Evolutionary conservation across 208 protist species (phyloP), one percentile per base, ranked within the genome.

Genomic region (Porcisia hertigi): DNA sequence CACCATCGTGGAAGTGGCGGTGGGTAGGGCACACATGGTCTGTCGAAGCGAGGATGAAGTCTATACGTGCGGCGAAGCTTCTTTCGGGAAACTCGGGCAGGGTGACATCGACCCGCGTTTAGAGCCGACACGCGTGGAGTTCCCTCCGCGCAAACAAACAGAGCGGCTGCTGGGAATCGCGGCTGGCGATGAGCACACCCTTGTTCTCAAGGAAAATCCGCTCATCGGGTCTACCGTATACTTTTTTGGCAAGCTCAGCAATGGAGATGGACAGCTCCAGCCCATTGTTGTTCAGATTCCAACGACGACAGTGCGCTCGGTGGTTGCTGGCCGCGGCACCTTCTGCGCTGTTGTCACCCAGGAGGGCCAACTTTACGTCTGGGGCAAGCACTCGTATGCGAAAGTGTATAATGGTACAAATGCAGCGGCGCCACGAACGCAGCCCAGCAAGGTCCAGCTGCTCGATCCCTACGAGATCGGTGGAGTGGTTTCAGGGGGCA

Each of bases 1-100:
- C 52, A 59, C 75, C 34, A 71, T 96, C 57, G 67, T 90, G 11
- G 88, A 96, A 41, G 81, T 93, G n/a, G 81, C 89, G 8, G 86
- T 92, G 14, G 89, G 85, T 2, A 90, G 84, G 41, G 62, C 73
- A 25, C 92, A 96, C 81, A 60, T 92, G 69, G 82, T 93, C 20
- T 92, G 83, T 71, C 69, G 84, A 20, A 91, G 88, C 67, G 79
- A 84, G 45, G 77, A 82, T 9, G 90, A 92, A 23, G 87, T 96
- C 43, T 96, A 94, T 83, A 90, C 88, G 20, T 91, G 84, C 72
- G 92, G 92, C 25, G 85, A 93, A 52, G 84, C 84, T 30, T 81
- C 63, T 55, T 94, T 88, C 75, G 92, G 92, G 12, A 96, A 96
- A 75, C 88, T 96, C 16, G 88, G 92, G n/a, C 78, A 84, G 41